A percentile compares a stretch with the other conserved stretches of the same genome.
These are phyloP conservation scores for Fusarium verticillioides DNA, from an alignment of 2,329 filamentous ascomycete species.

Conservation along the genomic window DNA sequence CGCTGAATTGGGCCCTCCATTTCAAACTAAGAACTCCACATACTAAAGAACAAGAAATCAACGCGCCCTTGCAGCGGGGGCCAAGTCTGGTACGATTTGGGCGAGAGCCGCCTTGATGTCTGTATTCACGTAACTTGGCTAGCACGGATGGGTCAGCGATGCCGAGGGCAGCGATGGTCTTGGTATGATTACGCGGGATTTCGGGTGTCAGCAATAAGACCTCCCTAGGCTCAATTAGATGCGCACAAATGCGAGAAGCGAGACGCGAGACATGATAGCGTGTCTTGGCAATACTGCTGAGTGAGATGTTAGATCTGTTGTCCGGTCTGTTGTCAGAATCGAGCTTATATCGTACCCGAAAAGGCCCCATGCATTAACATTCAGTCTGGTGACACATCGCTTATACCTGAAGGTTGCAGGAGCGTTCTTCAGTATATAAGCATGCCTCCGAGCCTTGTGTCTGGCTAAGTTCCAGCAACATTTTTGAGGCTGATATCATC, in stretches of 20 bases:
- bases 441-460: accelerated
- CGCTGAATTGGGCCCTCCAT: no score
- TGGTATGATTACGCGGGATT: neutral
- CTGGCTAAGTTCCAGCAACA: neutral
- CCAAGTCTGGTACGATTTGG: neutral
- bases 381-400: no score
- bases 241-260: neutral
- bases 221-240: neutral
- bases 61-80: conserved; percentile 10
- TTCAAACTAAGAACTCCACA: neutral
- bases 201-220: neutral
- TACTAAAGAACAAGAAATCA: neutral
- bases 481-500: neutral
- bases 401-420: no score
- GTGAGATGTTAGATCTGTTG: neutral
- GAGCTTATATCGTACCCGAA: neutral
- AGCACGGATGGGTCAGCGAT: neutral
- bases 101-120: no score
- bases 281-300: neutral
- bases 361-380: no score
- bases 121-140: no score
- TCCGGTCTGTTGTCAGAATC: no score
- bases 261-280: neutral
- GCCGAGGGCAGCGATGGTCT: neutral
- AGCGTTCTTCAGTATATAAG: neutral